Evolutionary conservation across 768 basidiomycete genomes (phyloP), one percentile per base, ranked within the genome.

Genomic region (Clavulina sp.): DNA sequence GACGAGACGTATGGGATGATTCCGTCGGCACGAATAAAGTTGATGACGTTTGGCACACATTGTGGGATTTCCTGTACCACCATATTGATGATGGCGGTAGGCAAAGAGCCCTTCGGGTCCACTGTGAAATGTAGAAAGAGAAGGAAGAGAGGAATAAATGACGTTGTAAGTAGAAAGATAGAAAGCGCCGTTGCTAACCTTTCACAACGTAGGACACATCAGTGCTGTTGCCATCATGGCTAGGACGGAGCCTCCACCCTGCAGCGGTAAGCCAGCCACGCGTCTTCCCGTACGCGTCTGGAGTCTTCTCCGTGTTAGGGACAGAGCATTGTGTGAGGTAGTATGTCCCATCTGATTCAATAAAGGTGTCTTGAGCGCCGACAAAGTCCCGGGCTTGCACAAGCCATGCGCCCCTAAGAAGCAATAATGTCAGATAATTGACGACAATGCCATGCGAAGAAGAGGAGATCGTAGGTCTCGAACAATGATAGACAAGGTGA

Each of bases 221-320:
- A 4, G 51, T 51, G 31, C 46, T 30, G 23, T 47, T 30, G 23
- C 50, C 47, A 7, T 55, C 38, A 30, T 49, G 40, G n/a, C 6
- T 31, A 5, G 54, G 54, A 1, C 29, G 50, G 5, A 57, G 32
- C 18, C 49, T 50, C 44, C 52, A 52, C 3, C 52, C 58, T 0
- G 52, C 57, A 38, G 52, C 49, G 28, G 52, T 57, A n/a, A 59
- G 54, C 30, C 51, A 57, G 5, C 52, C 57, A 13, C 54, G 53
- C 18, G 51, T 49, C 7, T 51, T 47, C 13, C 57, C 57, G 28
- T 38, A 50, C 23, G 49, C 50, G 19, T 52, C 51, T 19, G 56
- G 52, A 19, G 31, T 52, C 23, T 28, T 7, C 4, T 34, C 48
- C 24, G 51, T 47, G 24, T 57, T 53, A 18, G 51, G 47, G 2